A percentile compares a stretch with the other conserved stretches of the same genome.
Conservation (phyloP, 805 yeast genomes). For the Suhomyces kilbournensis region DNA sequence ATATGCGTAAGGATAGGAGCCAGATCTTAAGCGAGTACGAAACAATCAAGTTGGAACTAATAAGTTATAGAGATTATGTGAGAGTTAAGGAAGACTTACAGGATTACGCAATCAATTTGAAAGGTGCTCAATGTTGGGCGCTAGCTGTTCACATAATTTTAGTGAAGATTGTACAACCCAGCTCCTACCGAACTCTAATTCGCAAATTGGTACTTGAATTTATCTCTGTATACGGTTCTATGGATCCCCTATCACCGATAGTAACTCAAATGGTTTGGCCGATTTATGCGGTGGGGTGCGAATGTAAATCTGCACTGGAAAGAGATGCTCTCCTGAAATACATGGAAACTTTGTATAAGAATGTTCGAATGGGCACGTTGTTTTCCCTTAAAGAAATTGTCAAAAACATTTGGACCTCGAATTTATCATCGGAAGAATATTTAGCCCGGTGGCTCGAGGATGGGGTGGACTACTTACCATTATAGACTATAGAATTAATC, state of each 20-base stretch:
- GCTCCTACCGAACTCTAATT: constrained; percentile 23
- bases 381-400: constrained; percentile 41
- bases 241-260: constrained; percentile 46
- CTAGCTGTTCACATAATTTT: constrained; percentile 32
- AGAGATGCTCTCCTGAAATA: constrained; percentile 24
- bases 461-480: constrained; percentile 51
- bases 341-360: constrained; percentile 43
- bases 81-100: constrained; percentile 13
- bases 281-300: constrained; percentile 48
- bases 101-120: constrained; percentile 40
- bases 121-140: constrained; percentile 59
- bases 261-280: constrained; percentile 68
- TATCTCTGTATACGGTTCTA: constrained; percentile 42
- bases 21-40: constrained; percentile 25
- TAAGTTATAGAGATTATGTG: constrained; percentile 49
- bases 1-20: constrained; percentile 5
- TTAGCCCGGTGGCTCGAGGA: constrained; percentile 47
- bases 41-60: constrained; percentile 30
- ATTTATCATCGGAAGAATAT: constrained; percentile 41
- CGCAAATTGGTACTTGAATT: constrained; percentile 43
- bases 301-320: constrained; percentile 34
- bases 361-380: constrained; percentile 55
- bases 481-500: constrained; percentile 10
- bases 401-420: constrained; percentile 46
- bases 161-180: constrained; percentile 27